phyloP scores from a whole-genome alignment of 108 stramenopile species.

The Nitzschia inconspicua region DNA sequence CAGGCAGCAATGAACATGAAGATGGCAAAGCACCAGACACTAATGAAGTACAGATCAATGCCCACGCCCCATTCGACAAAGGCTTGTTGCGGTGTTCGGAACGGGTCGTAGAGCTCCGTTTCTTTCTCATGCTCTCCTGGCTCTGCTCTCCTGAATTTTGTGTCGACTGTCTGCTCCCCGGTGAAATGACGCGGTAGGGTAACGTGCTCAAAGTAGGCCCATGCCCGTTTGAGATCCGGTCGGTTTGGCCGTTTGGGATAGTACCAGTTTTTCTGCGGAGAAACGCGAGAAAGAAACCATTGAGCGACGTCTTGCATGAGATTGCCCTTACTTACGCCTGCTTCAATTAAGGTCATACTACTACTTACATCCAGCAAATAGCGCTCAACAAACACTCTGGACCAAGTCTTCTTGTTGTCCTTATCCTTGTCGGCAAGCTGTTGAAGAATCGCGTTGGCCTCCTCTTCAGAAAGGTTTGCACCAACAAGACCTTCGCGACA shows the following conservation, averaged over 20 bases:
- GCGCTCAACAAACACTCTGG: slow-evolving; percentile 48
- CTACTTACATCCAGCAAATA: slow-evolving; percentile 36
- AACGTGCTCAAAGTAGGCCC: slow-evolving; percentile 69
- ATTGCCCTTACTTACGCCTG: neutral
- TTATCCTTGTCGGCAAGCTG: slow-evolving; percentile 34
- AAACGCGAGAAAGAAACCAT: neutral
- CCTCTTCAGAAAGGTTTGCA: slow-evolving; percentile 15
- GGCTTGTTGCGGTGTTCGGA: slow-evolving; percentile 28
- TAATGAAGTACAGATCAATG: slow-evolving; percentile 63
- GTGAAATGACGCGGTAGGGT: slow-evolving; percentile 60
- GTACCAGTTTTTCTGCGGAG: slow-evolving; percentile 44
- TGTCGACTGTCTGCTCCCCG: slow-evolving; percentile 13
- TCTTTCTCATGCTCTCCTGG: slow-evolving; percentile 42
- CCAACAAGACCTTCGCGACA: too few species aligned
- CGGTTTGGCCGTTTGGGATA: slow-evolving; percentile 39
- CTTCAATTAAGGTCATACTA: too few species aligned
- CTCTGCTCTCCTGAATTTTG: slow-evolving; percentile 46
- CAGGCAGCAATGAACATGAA: slow-evolving; percentile 62
- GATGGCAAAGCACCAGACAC: slow-evolving; percentile 48
- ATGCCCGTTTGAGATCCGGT: slow-evolving; percentile 48
- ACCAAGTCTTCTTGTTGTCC: slow-evolving; percentile 43
- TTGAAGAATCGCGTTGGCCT: slow-evolving; percentile 23
- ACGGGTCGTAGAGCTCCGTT: slow-evolving; percentile 53
- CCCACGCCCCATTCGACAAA: slow-evolving; percentile 70
- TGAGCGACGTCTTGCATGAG: too few species aligned